These are phyloP conservation scores for Astraeus odoratus DNA, from an alignment of 768 basidiomycete genomes.

Conservation along the genomic window DNA sequence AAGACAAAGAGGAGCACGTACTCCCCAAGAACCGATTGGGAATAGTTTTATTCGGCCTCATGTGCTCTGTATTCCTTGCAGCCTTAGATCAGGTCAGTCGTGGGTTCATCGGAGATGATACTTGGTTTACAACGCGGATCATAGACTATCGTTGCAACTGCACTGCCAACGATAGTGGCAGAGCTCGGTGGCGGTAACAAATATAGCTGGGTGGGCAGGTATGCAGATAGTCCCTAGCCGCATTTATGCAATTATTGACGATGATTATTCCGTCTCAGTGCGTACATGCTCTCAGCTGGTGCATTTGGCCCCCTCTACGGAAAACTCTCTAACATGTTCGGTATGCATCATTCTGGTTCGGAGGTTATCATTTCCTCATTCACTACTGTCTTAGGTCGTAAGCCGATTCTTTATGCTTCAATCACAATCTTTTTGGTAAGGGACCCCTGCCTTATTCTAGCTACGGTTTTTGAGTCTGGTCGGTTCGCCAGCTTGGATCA, in stretches of 20 bases:
- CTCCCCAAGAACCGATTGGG: slow-evolving; percentile 36
- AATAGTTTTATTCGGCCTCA: slow-evolving; percentile 38
- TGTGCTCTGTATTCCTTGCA: slow-evolving; percentile 33
- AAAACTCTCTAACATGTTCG: slow-evolving; percentile 61
- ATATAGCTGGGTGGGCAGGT: slow-evolving; percentile 76
- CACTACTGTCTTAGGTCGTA: slow-evolving; percentile 39
- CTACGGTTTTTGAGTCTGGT: neutral
- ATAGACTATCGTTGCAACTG: slow-evolving; percentile 65
- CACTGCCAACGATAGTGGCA: slow-evolving; percentile 68
- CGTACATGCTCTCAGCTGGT: slow-evolving; percentile 67
- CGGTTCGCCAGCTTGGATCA: slow-evolving; percentile 60
- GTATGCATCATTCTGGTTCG: slow-evolving; percentile 11
- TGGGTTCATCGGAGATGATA: neutral
- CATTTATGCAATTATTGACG: neutral
- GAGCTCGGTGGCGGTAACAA: slow-evolving; percentile 53
- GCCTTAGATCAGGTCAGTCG: slow-evolving; percentile 52
- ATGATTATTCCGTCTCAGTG: slow-evolving; percentile 33
- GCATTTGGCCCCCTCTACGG: slow-evolving; percentile 70
- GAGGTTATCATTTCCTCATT: slow-evolving; percentile 22
- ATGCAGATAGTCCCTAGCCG: slow-evolving; percentile 8
- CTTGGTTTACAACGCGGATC: neutral
- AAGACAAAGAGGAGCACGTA: slow-evolving; percentile 32
- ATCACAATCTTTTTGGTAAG: slow-evolving; percentile 65
- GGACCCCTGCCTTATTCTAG: neutral
- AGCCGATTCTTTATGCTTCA: slow-evolving; percentile 60